Conservation (phyloP, 2,329 filamentous ascomycete species). For the Penicillium sp. region DNA sequence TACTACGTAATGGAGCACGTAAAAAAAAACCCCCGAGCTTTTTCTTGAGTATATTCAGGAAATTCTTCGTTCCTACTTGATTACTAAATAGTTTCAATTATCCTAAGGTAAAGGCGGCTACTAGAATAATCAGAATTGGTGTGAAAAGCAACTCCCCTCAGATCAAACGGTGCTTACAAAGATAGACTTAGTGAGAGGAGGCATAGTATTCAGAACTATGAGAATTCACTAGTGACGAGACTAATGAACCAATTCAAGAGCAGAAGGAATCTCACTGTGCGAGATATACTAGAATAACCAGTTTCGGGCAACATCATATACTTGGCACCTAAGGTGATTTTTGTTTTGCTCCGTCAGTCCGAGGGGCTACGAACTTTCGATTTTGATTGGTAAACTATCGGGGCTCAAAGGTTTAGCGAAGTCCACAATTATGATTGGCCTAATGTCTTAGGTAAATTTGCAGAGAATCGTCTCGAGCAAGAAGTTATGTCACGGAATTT, state of each 20-base stretch:
- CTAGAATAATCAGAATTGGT: no score
- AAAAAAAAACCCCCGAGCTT: no score
- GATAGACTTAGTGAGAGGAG: no score
- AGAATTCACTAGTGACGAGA: neutral
- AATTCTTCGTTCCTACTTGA: no score
- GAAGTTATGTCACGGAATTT: neutral
- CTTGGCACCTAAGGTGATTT: neutral
- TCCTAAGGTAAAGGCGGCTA: no score
- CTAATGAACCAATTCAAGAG: neutral
- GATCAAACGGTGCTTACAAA: no score
- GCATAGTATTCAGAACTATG: no score
- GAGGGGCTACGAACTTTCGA: neutral
- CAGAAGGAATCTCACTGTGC: neutral
- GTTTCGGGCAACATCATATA: neutral
- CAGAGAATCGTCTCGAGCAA: neutral
- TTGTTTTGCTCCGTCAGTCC: neutral
- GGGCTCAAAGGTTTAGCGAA: neutral
- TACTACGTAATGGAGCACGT: no score
- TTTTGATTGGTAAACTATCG: neutral
- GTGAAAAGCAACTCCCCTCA: no score
- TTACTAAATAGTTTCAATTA: no score
- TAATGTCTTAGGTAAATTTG: neutral
- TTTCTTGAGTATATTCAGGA: no score
- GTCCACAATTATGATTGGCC: neutral
- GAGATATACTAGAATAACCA: neutral